phyloP scores from a whole-genome alignment of 345 rosid genomes.

The Populus alba region DNA sequence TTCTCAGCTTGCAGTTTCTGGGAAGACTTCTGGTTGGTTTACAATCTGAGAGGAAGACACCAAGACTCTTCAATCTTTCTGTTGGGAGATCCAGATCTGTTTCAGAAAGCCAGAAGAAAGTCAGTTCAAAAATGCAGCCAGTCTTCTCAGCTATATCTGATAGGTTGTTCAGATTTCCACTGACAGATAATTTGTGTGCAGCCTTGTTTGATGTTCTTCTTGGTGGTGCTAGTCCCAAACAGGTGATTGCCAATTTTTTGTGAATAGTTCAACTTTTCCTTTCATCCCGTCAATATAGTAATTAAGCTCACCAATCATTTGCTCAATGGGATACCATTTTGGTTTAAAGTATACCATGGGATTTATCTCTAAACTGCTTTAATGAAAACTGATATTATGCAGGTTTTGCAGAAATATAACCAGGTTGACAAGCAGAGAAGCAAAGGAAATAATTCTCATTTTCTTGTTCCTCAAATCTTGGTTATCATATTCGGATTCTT shows the following conservation, averaged over 20 bases:
- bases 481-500: constrained; percentile 71
- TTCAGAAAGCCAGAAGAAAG: constrained; percentile 58
- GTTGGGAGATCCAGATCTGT: constrained; percentile 70
- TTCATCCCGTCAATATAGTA: constrained; percentile 3
- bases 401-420: constrained; percentile 82
- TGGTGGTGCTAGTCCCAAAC: constrained; percentile 98
- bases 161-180: constrained; percentile 73
- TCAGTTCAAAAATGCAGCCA: constrained; percentile 57
- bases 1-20: constrained; percentile 89
- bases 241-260: constrained; percentile 50
- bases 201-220: constrained; percentile 93
- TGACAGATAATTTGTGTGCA: constrained; percentile 79
- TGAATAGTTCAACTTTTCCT: neutral
- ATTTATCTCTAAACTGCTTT: constrained; percentile 6
- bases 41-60: constrained; percentile 84
- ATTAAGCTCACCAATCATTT: neutral
- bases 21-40: constrained; percentile 86
- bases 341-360: neutral
- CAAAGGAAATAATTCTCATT: constrained; percentile 62
- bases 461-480: constrained; percentile 79
- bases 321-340: neutral
- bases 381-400: constrained; percentile 16
- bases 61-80: constrained; percentile 72
- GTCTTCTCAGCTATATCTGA: constrained; percentile 71
- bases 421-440: constrained; percentile 58